A percentile compares a stretch with the other conserved stretches of the same genome.
Evolutionary conservation across 345 rosid species (phyloP).

Genomic region (Rhodamnia rubescens): DNA sequence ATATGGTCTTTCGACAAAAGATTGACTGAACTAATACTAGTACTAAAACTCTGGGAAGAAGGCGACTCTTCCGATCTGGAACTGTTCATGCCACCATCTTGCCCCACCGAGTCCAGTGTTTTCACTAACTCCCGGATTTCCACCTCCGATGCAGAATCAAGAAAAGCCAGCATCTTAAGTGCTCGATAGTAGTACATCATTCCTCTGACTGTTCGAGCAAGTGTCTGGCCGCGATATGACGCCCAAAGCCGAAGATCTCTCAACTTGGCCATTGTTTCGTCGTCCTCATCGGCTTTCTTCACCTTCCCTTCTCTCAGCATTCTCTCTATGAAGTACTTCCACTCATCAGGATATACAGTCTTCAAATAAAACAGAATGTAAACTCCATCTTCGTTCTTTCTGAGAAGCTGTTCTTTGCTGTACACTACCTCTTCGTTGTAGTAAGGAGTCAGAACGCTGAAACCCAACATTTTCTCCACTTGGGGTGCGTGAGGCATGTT

Average conservation of each 20-base stretch:
- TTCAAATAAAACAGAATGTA: conserved; percentile 71
- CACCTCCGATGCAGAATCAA: conserved; percentile 85
- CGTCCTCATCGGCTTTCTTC: conserved; percentile 19
- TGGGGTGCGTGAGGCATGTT: conserved; percentile 91
- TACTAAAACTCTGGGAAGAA: conserved; percentile 39
- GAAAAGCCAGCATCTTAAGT: conserved; percentile 81
- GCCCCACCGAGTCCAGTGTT: conserved; percentile 42
- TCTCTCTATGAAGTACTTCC: conserved; percentile 81
- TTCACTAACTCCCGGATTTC: conserved; percentile 63
- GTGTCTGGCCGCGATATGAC: conserved; percentile 90
- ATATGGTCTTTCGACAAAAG: conserved; percentile 58
- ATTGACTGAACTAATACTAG: conserved; percentile 41
- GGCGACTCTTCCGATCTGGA: conserved; percentile 8
- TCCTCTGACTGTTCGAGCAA: conserved; percentile 82
- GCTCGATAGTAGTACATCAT: conserved; percentile 97
- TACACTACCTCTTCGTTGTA: conserved; percentile 76
- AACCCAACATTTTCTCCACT: conserved; percentile 94
- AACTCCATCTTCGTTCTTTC: conserved; percentile 88
- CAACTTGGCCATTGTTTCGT: conserved; percentile 53
- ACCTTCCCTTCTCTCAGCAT: conserved; percentile 72
- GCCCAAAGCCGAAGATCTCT: conserved; percentile 92
- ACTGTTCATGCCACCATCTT: conserved; percentile 11
- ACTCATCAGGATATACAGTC: conserved; percentile 79
- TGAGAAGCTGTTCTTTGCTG: conserved; percentile 72
- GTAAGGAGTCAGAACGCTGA: conserved; percentile 85